Evolutionary conservation across 176 grass and related monocot genomes (phyloP).

Genomic region (Aegilops bicornis): DNA sequence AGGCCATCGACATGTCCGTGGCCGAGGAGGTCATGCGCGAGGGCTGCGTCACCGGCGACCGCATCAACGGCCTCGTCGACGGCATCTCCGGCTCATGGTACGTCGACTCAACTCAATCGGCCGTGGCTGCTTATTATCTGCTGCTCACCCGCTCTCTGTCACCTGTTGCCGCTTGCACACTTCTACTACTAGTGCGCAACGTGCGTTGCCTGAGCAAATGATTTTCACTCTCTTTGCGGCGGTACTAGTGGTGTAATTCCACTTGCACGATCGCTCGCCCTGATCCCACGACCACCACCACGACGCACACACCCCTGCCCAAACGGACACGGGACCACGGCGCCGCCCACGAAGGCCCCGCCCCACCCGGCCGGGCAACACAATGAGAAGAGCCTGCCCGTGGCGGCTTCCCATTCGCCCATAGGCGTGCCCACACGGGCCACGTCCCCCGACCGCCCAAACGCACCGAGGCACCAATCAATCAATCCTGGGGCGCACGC

Average conservation of each 20-base stretch:
- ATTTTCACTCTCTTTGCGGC: background rate
- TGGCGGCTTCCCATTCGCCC: background rate
- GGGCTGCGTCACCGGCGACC: slow-evolving; percentile 92
- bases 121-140: no score
- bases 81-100: slow-evolving; percentile 89
- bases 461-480: slow-evolving; percentile 16
- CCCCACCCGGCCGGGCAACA: background rate
- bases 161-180: background rate
- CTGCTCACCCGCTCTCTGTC: no score
- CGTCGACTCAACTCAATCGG: background rate
- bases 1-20: slow-evolving; percentile 80
- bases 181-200: background rate
- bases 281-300: background rate
- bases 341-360: background rate
- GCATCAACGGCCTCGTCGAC: slow-evolving; percentile 98
- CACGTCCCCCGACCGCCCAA: background rate
- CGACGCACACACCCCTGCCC: no score
- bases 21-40: slow-evolving; percentile 86
- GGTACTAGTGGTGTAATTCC: no score
- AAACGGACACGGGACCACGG: background rate
- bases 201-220: background rate
- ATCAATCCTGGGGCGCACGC: background rate
- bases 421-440: background rate
- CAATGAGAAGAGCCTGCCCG: background rate
- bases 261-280: no score